Conservation (phyloP, 495 filamentous ascomycete species). For the Penicillium taxi region DNA sequence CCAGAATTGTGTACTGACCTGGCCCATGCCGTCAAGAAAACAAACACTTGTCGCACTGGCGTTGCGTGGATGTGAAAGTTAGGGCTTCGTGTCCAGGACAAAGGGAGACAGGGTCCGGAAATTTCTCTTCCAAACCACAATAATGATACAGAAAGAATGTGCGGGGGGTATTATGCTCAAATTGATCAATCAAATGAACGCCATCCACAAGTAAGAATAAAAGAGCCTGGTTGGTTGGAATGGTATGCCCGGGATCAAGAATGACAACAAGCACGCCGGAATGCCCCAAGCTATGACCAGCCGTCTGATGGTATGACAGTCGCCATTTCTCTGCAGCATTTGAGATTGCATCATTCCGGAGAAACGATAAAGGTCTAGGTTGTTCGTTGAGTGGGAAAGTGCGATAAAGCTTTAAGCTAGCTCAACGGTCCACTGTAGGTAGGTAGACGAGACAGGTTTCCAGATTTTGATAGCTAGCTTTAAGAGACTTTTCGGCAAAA, state of each 20-base stretch:
- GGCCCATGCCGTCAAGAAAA: conserved; percentile 25
- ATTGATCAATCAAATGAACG: not conserved
- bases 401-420: too few species aligned
- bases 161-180: conserved; percentile 6
- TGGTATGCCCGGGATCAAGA: conserved; percentile 28
- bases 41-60: too few species aligned
- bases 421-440: too few species aligned
- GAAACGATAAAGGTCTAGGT: not conserved
- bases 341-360: conserved; percentile 3
- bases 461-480: too few species aligned
- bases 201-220: conserved; percentile 25
- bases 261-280: conserved; percentile 23
- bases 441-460: too few species aligned
- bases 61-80: too few species aligned
- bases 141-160: conserved; percentile 5
- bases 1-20: conserved; percentile 10
- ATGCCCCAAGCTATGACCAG: conserved; percentile 17
- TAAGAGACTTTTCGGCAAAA: not conserved
- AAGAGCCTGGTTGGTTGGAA: conserved; percentile 21
- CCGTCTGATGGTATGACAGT: conserved; percentile 23
- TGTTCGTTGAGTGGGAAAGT: conserved; percentile 3
- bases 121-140: conserved; percentile 2
- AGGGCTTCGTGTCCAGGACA: conserved; percentile 2
- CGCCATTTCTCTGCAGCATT: not conserved
- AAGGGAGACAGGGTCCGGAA: not conserved